Base-by-base conservation (phyloP, 2,329 filamentous ascomycete species). In the Pseudopyrenochaeta lycopersici region DNA sequence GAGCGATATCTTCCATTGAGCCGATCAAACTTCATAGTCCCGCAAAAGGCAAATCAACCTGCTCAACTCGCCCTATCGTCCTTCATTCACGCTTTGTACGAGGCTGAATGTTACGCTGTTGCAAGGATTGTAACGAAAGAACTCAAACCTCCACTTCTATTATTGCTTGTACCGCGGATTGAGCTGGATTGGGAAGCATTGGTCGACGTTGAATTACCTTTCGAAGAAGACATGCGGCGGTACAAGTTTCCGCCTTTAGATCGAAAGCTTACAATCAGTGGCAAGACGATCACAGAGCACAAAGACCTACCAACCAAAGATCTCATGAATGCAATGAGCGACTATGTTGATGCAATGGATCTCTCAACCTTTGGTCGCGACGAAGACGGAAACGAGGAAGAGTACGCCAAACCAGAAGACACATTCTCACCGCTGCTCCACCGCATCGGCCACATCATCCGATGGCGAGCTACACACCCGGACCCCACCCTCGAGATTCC, bases 281-380 rank as follows among this genome's bases (percentile, higher is more conserved):
- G 94, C 1, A 90, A 91, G 60, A 84, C 85, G 7, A 80, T 97
- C 43, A 90, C 85, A 10, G 88, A 94, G 64, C 93, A 99, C 67
- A 89, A 91, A 31, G 88, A 96, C 54, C 81, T 99, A 1, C 95
- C 95, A 0, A 88, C 81, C 9, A 83, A 90, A 2, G 86, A 90
- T 29, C 82, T 99, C 20, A 83, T 86, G 48, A 79, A 88, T 43
- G 89, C 92, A 1, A 98, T 99, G 93, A 89, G 88, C 72, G 87
- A 91, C 59, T 98, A 94, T 64, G 92, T 99, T 7, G 92, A 98
- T 72, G 87, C 86, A 7, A 97, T 99, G 94, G 93, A 97, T 67
- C 80, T 99, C 2, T 89, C 89, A 1, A 82, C 75, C 0, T 87
- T 89, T 66, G 89, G 83, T 9, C 84, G 81, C 40, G 89, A 96